phyloP scores from a whole-genome alignment of 345 rosid genomes.

The Eutrema heterophyllum region DNA sequence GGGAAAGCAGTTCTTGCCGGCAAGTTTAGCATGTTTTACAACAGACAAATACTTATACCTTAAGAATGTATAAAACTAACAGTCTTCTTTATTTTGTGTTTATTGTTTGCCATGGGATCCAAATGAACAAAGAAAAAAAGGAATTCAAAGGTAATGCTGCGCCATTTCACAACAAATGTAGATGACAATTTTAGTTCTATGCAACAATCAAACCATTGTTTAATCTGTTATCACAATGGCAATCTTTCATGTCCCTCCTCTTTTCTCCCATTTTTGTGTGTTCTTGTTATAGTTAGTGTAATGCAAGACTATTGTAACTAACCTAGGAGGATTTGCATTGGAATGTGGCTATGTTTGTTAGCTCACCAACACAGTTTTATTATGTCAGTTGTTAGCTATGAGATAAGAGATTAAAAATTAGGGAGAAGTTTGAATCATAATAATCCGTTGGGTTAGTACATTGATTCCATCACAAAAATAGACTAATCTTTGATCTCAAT shows the following conservation, averaged over 20 bases:
- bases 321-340: no score
- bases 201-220: neutral
- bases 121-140: conserved; percentile 99
- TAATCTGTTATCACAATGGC: neutral
- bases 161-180: neutral
- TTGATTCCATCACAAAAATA: no score
- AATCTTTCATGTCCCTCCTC: neutral
- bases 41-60: neutral
- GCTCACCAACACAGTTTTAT: no score
- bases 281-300: no score
- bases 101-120: conserved; percentile 95
- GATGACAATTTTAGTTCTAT: neutral
- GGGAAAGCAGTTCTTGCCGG: conserved; percentile 99
- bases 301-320: no score
- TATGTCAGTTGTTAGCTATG: no score
- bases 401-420: no score
- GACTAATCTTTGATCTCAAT: no score
- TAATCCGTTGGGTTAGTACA: no score
- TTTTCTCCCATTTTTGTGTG: no score
- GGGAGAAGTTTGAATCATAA: no score
- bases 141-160: conserved; percentile 65
- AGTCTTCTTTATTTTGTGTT: conserved; percentile 1
- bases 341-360: no score
- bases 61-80: neutral
- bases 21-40: conserved; percentile 28